phyloP scores from a whole-genome alignment of 2,329 filamentous ascomycete genomes.

The Cryphonectria radicalis region DNA sequence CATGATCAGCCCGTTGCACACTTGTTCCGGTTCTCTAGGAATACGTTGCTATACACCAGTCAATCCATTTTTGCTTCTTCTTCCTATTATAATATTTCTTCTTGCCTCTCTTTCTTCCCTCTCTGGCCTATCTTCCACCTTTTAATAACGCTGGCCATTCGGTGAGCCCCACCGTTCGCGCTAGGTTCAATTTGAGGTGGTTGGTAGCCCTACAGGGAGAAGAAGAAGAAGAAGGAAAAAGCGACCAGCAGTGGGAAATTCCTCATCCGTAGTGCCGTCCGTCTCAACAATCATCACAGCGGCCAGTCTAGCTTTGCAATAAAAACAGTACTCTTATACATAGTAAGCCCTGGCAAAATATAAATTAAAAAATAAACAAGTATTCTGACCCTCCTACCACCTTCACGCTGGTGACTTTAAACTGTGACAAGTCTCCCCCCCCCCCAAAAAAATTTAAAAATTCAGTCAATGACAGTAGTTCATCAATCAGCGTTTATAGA shows the following conservation, averaged over 20 bases:
- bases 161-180: constrained; percentile 5
- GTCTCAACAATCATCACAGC: neutral
- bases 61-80: neutral
- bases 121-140: neutral
- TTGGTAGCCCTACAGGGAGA: neutral
- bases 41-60: neutral
- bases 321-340: neutral
- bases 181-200: neutral
- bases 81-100: neutral
- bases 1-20: neutral
- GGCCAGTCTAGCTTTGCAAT: neutral
- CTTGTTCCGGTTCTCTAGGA: neutral
- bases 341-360: neutral
- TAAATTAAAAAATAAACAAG: no score
- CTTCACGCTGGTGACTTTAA: neutral
- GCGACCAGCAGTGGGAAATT: neutral
- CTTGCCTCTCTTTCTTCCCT: neutral
- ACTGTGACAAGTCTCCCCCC: neutral
- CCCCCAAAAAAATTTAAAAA: neutral
- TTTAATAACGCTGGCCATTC: neutral
- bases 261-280: neutral
- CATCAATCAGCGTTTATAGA: neutral
- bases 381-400: neutral
- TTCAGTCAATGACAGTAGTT: neutral
- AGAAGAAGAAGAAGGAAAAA: neutral